Base-by-base conservation (phyloP, 1,284 basidiomycete genomes). In the Cutaneotrichosporon sp. region DNA sequence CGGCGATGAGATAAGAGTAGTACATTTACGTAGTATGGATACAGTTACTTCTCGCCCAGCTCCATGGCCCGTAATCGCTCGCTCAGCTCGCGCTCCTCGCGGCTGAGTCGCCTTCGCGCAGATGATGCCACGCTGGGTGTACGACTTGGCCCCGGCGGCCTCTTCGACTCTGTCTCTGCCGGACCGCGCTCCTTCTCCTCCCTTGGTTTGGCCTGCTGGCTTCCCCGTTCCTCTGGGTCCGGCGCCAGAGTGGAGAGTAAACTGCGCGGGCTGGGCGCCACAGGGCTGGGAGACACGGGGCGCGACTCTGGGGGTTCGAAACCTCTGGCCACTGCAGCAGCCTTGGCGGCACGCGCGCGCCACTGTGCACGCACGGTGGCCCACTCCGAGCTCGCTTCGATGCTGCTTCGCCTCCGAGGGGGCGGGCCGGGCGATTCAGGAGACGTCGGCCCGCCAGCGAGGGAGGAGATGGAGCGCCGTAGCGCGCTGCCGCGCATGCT, bases 81-180 rank as follows among this genome's bases (percentile, higher is more conserved):
- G 54, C 72, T 74, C 51, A 77, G 54, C 58, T 74, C 73, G 24
- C 70, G 56, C 54, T 77, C 75, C 22, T 69, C 70, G 22, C 65
- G 31, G 31, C 60, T 64, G n/a, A 62, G 65, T 11, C 70, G 64
- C 2, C 66, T 56, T n/a, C 62, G 54, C 50, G 33, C 2, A 42
- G 50, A 20, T 50, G 45, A 38, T 34, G 47, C 31, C 31, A 55
- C 47, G 47, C 57, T 24, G 14, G 56, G 59, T 0, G 67, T 50
- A 25, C 60, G 64, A 8, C 60, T 56, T 7, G 62, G 54, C 22
- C 49, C 52, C 4, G 31, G n/a, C 25, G 36, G 22, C 11, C 36
- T 20, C 45, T 25, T 46, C 51, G 43, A 25, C n/a, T 45, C 58
- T 27, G 25, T 43, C 4, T 61, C 50, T n/a, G 33, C 13, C 27